Base-by-base conservation (phyloP, 352 stramenopile genomes). In the Globisporangium nodosum region DNA sequence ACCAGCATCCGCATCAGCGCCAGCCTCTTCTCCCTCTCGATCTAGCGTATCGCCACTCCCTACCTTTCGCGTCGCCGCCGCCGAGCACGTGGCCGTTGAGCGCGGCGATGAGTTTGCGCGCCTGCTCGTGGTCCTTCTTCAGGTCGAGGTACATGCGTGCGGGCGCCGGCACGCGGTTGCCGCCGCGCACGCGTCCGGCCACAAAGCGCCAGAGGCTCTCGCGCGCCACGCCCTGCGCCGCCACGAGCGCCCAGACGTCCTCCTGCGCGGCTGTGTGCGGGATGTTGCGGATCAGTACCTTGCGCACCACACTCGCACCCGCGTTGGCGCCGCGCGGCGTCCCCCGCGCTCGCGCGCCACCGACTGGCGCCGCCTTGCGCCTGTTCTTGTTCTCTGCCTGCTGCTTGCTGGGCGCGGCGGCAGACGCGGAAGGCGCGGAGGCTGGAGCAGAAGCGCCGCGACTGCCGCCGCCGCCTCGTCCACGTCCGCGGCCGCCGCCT, bases 131-230 rank as follows among this genome's bases (percentile, higher is more conserved):
- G 13, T 85, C 74, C 50, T 82, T 84, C 64, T 88, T 89, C 60
- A 89, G 72, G 57, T 92, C 82, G 58, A 92, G 39, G 45, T 92
- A 92, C 54, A 88, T 51, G 31, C 82, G 70, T n/a, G 65, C 73
- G 2, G 74, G 66, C n/a, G 52, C 74, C 12, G 78, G 63, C 11
- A 60, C 52, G 50, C 80, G 79, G 45, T 92, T 89, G 56, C 76
- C 85, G 20, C 69, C 64, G 50, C 71, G 76, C 49, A 71, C 61
- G 62, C 71, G 76, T 20, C 82, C 80, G 18, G 65, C 54, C 35
- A 89, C 78, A 35, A 88, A 90, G 48, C 80, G 80, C 82, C 82
- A 92, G 12, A 87, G 45, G 45, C 66, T 60, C 18, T 81, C 67
- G 20, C 61, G 51, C 7, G 56, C 51, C 21, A 81, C 75, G 43